phyloP scores from a whole-genome alignment of 164 flowering plant species.

The Paratinospora sagittata region DNA sequence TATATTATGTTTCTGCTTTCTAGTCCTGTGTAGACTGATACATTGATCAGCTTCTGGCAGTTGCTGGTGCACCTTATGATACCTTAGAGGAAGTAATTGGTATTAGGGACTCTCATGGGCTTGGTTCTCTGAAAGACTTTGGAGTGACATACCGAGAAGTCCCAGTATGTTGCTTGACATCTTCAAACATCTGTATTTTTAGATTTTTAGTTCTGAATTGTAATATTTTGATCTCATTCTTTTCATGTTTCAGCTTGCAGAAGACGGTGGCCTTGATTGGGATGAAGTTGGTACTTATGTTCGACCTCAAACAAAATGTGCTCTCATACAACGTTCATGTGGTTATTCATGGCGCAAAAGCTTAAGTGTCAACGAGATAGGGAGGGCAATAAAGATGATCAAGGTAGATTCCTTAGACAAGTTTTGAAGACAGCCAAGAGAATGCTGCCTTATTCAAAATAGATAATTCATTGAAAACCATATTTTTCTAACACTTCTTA shows the following conservation, averaged over 20 bases:
- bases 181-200: neutral
- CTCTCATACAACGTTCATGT: constrained; percentile 85
- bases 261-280: constrained; percentile 83
- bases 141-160: constrained; percentile 71
- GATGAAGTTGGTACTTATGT: constrained; percentile 44
- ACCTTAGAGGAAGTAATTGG: constrained; percentile 92
- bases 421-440: neutral
- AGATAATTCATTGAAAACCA: neutral
- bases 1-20: constrained; percentile 4
- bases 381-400: constrained; percentile 61
- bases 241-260: constrained; percentile 49
- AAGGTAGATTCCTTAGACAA: constrained; percentile 34
- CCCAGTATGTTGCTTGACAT: constrained; percentile 39
- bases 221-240: constrained; percentile 1
- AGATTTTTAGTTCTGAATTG: neutral
- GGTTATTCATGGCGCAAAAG: constrained; percentile 91
- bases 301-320: constrained; percentile 73
- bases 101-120: constrained; percentile 55
- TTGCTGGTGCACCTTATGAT: constrained; percentile 92
- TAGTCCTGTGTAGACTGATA: constrained; percentile 23
- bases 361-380: constrained; percentile 71
- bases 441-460: neutral
- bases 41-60: constrained; percentile 74
- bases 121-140: constrained; percentile 77
- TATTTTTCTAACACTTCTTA: neutral